phyloP scores from a whole-genome alignment of 257 asterid species.

The Solanum chilense region DNA sequence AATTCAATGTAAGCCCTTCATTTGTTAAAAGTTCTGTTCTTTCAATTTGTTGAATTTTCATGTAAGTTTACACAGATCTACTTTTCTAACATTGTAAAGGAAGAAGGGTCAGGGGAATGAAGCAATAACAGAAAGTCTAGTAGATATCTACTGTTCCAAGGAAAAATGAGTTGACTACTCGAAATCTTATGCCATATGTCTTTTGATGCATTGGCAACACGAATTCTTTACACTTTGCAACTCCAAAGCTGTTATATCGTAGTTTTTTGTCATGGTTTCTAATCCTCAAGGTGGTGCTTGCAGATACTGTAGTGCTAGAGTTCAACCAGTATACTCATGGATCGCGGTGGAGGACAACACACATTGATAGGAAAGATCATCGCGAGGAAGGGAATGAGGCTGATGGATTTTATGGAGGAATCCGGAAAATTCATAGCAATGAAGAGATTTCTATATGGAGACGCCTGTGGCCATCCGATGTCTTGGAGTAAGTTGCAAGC shows the following conservation, averaged over 20 bases:
- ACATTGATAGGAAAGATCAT: constrained; percentile 50
- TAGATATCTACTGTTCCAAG: background rate
- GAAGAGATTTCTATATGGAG: constrained; percentile 62
- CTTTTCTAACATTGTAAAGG: background rate
- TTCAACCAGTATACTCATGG: constrained; percentile 74
- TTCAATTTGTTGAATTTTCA: background rate
- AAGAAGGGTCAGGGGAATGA: background rate
- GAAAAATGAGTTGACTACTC: background rate
- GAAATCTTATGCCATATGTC: background rate
- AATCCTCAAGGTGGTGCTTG: background rate
- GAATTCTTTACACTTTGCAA: background rate
- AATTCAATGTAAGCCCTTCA: background rate
- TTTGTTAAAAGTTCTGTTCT: background rate
- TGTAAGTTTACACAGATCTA: background rate
- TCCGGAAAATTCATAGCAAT: constrained; percentile 29
- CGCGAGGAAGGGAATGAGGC: constrained; percentile 69
- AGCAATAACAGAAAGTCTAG: background rate
- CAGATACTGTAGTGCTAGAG: constrained; percentile 63
- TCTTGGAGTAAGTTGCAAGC: constrained; percentile 37
- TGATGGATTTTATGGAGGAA: constrained; percentile 75
- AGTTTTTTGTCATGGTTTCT: background rate
- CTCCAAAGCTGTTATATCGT: background rate
- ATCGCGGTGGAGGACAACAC: constrained; percentile 68
- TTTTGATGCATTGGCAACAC: background rate
- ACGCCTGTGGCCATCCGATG: constrained; percentile 54